Percentiles rank a stretch among this genome's conserved stretches.
phyloP scores from a whole-genome alignment of 2,329 filamentous ascomycete species.

The Alternaria gansuensis region DNA sequence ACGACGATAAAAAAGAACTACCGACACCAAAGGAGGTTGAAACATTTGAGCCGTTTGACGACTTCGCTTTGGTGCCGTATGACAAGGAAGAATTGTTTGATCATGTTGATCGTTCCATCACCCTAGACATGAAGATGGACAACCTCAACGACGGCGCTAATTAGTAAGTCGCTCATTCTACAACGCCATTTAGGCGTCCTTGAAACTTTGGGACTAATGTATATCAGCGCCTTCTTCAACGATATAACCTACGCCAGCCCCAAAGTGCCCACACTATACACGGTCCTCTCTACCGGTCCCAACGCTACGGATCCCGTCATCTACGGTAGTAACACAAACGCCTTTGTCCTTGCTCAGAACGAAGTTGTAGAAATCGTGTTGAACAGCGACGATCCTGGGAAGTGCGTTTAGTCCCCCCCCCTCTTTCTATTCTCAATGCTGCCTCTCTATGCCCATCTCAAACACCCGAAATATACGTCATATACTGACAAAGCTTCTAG shows the following conservation, averaged over 20 bases:
- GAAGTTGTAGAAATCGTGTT: constrained; percentile 76
- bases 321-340: constrained; percentile 63
- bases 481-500: background rate
- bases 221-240: constrained; percentile 64
- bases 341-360: constrained; percentile 72
- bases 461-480: background rate
- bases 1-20: constrained; percentile 59
- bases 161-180: constrained; percentile 60
- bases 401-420: constrained; percentile 23
- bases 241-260: constrained; percentile 77
- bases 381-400: constrained; percentile 77
- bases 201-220: background rate
- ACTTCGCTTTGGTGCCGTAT: constrained; percentile 73
- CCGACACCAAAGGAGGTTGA: constrained; percentile 65
- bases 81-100: constrained; percentile 70
- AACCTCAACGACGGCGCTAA: constrained; percentile 72
- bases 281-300: constrained; percentile 69
- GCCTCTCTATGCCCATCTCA: constrained; percentile 11
- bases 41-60: constrained; percentile 74
- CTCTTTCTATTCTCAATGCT: constrained; percentile 65
- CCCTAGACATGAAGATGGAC: constrained; percentile 68
- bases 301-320: constrained; percentile 56
- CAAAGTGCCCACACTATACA: constrained; percentile 83
- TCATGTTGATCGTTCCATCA: constrained; percentile 69
- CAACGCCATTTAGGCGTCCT: no score